phyloP scores from a whole-genome alignment of 2,329 filamentous ascomycete genomes.

The Beauveria sp. region DNA sequence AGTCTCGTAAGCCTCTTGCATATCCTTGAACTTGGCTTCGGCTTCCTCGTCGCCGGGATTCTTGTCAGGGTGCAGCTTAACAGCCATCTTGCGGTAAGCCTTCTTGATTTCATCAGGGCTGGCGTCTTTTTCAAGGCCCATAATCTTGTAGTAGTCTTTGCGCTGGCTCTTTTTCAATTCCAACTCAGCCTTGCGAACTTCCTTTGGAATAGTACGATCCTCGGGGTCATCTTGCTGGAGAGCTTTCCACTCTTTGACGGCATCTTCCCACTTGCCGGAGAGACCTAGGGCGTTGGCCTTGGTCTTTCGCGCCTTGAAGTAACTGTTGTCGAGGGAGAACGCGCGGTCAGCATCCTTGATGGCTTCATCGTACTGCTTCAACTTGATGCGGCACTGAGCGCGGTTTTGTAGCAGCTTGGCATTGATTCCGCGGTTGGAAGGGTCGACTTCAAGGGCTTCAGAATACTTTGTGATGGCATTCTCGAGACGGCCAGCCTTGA shows the following conservation, averaged over 20 bases:
- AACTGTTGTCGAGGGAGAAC: constrained; percentile 71
- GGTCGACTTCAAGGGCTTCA: constrained; percentile 76
- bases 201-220: constrained; percentile 72
- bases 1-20: constrained; percentile 93
- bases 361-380: constrained; percentile 77
- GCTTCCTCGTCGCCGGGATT: constrained; percentile 80
- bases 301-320: constrained; percentile 87
- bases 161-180: constrained; percentile 96
- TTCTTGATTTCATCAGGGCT: constrained; percentile 85
- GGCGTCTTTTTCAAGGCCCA: constrained; percentile 80
- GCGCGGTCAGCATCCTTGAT: constrained; percentile 82
- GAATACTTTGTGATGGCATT: constrained; percentile 79
- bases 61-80: constrained; percentile 95
- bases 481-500: constrained; percentile 76
- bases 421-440: constrained; percentile 83
- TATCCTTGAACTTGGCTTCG: constrained; percentile 92
- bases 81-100: constrained; percentile 90
- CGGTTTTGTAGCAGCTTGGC: constrained; percentile 92
- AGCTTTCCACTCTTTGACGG: constrained; percentile 79
- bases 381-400: constrained; percentile 72
- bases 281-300: constrained; percentile 84
- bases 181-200: constrained; percentile 82
- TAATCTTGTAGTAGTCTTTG: constrained; percentile 98
- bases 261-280: constrained; percentile 85
- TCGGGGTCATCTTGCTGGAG: constrained; percentile 76